Evolutionary conservation across 257 asterid genomes (phyloP), one percentile per base, ranked within the genome.

Genomic region (Parsonsia alboflavescens): DNA sequence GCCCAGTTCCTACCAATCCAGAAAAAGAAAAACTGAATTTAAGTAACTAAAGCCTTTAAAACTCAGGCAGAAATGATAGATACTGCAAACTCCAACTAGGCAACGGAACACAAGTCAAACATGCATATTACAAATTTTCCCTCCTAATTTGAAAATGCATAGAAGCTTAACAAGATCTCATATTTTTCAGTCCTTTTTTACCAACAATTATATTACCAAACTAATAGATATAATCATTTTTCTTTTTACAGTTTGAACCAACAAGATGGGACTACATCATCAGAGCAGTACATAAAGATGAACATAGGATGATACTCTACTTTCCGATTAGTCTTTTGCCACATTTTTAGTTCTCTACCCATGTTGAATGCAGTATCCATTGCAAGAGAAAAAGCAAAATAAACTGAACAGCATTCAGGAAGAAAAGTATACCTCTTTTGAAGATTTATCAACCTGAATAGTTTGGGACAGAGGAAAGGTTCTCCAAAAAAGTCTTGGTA

Each of bases 391-490:
- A 39, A 10, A 39, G 52, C 54, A 72, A 72, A 71, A 72, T 11
- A 53, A 53, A 53, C 42, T 24, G 6, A 64, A 69, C 24, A 57
- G 75, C 68, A 78, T 30, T 63, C 61, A 72, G 50, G 70, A 70
- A 54, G 50, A 77, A 76, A 76, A 74, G n/a, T 75, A 28, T 79
- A 90, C 99, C 98, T 87, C 96, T 73, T 75, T 78, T 72, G 96
- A 79, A 52, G 84, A 68, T 73, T 83, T 78, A 69, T 80, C 83
- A 72, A 82, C 70, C 61, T 83, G 78, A 82, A 72, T 77, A 75
- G 86, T 88, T 83, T 88, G 96, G 62, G 90, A 89, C 76, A 89
- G 90, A 57, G 97, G 89, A 80, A 92, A 87, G 68, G 68, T 83
- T 78, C 89, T 85, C 89, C 89, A 85, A 73, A 84, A 59, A 81